Evolutionary conservation across 176 grass and related monocot genomes (phyloP).

Genomic region (Triticum aestivum): IWGSC_CS_RefSeq_v2.1 NC_057807.1:534720492-534720991

Average conservation of each 20-base stretch:
- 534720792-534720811: slow-evolving; percentile 82
- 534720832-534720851: slow-evolving; percentile 63
- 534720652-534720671: background rate
- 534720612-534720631: background rate
- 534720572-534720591: background rate
- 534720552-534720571: background rate
- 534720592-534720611: background rate
- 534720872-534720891: slow-evolving; percentile 82
- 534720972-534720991: slow-evolving; percentile 76
- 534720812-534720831: slow-evolving; percentile 91
- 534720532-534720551: background rate
- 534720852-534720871: slow-evolving; percentile 69
- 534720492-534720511: background rate
- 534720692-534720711: background rate
- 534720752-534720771: slow-evolving; percentile 58
- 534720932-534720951: slow-evolving; percentile 74
- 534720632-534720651: background rate
- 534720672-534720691: too few species aligned
- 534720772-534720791: slow-evolving; percentile 64
- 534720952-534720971: slow-evolving; percentile 61
- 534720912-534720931: slow-evolving; percentile 85
- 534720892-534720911: slow-evolving; percentile 78
- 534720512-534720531: background rate
- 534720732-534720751: slow-evolving; percentile 46
- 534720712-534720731: slow-evolving; percentile 28